Conservation (phyloP, 495 filamentous ascomycete species). For the Daldinia vernicosa region DNA sequence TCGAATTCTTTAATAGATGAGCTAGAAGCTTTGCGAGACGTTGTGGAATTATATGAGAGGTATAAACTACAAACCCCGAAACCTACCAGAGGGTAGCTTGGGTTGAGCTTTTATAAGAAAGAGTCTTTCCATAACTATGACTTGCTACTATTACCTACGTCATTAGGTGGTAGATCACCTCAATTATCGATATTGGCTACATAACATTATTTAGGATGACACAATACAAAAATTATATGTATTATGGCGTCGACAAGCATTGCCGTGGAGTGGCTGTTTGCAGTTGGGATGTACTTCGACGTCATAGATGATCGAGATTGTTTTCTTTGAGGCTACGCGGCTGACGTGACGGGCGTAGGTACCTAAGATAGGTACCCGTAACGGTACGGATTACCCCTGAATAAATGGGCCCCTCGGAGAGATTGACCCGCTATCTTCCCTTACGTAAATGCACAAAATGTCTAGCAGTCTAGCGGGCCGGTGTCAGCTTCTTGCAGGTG, state of each 20-base stretch:
- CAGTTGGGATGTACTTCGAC: conserved; percentile 16
- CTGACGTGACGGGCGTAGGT: conserved; percentile 15
- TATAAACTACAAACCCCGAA: neutral
- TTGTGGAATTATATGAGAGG: neutral
- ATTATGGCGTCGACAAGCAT: conserved; percentile 2
- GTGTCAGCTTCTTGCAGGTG: neutral
- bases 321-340: conserved; percentile 11
- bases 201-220: conserved; percentile 1
- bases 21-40: neutral
- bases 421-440: neutral
- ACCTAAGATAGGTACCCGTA: conserved; percentile 7
- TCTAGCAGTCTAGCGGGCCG: neutral
- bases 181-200: conserved; percentile 24
- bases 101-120: conserved; percentile 24
- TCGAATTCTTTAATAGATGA: neutral
- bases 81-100: neutral
- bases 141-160: conserved; percentile 24
- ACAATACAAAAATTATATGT: conserved; percentile 6
- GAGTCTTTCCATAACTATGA: neutral
- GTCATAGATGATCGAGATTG: conserved; percentile 34
- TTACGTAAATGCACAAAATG: neutral
- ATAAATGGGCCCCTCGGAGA: conserved; percentile 11
- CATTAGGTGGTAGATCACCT: conserved; percentile 16
- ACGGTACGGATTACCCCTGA: conserved; percentile 16
- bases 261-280: conserved; percentile 7